Evolutionary conservation across 306 rosid genomes (phyloP), one percentile per base, ranked within the genome.

Genomic region (Abrus precatorius): DNA sequence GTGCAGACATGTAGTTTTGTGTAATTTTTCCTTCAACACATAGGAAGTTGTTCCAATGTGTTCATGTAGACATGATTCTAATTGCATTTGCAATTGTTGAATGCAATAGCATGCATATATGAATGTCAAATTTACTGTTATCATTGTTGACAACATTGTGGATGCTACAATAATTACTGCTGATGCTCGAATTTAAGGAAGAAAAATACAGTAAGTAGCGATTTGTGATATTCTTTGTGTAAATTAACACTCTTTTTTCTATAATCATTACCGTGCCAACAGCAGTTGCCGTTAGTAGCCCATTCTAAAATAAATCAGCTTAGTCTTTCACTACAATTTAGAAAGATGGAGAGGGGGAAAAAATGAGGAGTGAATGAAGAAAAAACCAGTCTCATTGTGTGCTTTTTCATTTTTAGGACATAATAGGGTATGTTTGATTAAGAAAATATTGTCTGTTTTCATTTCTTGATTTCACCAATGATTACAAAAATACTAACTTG

Each of bases 251-350:
- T 28, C 20, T 0, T 30, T 64, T 70, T 65, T 83, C n/a, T 72
- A 36, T 45, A 64, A 7, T 62, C 33, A 60, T 54, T 36, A 28
- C 32, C 76, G 14, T 75, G 43, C 43, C 76, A 36, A 36, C 67
- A 60, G 75, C 33, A n/a, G 48, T 62, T 62, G 82, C 53, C 49
- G 79, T 70, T 75, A 59, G 43, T 68, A 69, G 70, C 43, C 9
- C 54, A 57, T 56, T 57, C 50, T 67, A 50, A 60, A 80, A 9
- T 34, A 61, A 74, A 12, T 76, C 47, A 69, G 43, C 53, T n/a
- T 49, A 48, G 82, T 59, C 81, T 68, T 67, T 52, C 84, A 52
- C 34, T 33, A 60, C 81, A 32, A 53, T 41, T 52, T 74, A 73
- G 52, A 48, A 74, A 74, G 60, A 33, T 1, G 10, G 60, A 44